Evolutionary conservation across 495 filamentous ascomycete genomes (phyloP), one percentile per base, ranked within the genome.

Genomic region (Penicillium waksmanii): DNA sequence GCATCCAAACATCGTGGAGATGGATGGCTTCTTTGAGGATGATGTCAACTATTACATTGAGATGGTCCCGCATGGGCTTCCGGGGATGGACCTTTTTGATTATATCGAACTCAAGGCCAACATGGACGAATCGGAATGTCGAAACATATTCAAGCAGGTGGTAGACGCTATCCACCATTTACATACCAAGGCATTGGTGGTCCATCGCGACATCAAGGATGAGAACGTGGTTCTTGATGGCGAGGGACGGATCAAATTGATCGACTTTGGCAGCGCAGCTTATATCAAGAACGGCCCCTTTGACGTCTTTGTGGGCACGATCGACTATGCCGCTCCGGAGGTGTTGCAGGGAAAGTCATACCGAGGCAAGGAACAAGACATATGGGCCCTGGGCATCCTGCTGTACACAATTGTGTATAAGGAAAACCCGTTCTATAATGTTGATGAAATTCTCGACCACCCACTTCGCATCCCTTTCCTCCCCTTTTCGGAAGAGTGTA

Each of bases 331-430:
- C 43, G 95, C 95, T 3, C 95, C 95, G 21, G 95, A 98, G 77
- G 96, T 98, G 42, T 82, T 98, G n/a, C 90, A 91, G 34, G 95
- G 95, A 42, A 88, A 87, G 68, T 89, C 95, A 19, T 98, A 98
- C 75, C 87, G 90, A 60, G 95, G 95, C 66, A 96, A 93, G 73
- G 93, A 96, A 71, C 96, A 98, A 78, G 95, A 98, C 62, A 92
- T 98, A 54, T 98, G 95, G 95, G 95, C 95, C 13, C 84, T 98
- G n/a, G 95, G 95, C 18, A 97, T 98, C 62, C 82, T 98, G 8
- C 86, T 98, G 33, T 98, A 98, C 79, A 98, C 95, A 17, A 96
- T 98, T 63, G 89, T 97, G 62, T 98, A 98, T 81, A 98, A 98
- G 73, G 95, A 98, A 77, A 98, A 98, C 67, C 95, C 95, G 3